Evolutionary conservation across 192 early-diverging fungal species (phyloP), one percentile per base, ranked within the genome.

Genomic region (Phlyctochytrium bullatum): DNA sequence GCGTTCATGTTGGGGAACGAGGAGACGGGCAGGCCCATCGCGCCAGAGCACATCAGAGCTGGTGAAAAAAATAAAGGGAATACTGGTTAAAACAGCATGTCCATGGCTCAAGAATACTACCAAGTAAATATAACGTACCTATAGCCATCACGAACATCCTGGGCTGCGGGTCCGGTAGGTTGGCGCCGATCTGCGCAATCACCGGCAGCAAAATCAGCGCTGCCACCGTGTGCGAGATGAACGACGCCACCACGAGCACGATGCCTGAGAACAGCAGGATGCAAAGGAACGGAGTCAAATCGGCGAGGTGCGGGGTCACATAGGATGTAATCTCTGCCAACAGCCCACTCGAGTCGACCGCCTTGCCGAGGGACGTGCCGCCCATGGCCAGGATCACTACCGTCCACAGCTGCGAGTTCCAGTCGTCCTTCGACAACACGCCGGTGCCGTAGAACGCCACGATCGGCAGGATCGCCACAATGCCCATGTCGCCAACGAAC

Each of bases 1-100:
- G 96, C 94, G 66, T 95, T 95, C 94, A 98, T 96, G 65, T 98
- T 98, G 0, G 96, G 96, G 80, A 96, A 98, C 0, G 92, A 92
- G 0, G 92, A 94, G 2, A 98, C 92, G 1, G 95, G 93, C 10
- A 97, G 77, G 0, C 90, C 92, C 92, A 94, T 94, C 6, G 92
- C 94, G 28, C 88, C 91, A 1, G 90, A 92, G 58, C 91, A 92
- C 83, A 96, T 88, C 27, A 96, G 77, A 20, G 92, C 91, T 56
- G 88, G 65, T 28, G 84, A 83, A 78, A 84, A 69, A 63, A 24
- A 40, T 16, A 68, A 54, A 66, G 17, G 30, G 47, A 52, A 28
- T 24, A 17, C 20, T 59, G 2, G 47, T 6, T 17, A 30, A 65
- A 30, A n/a, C n/a, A n/a, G n/a, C n/a, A n/a, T n/a, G n/a, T n/a